A percentile compares a stretch with the other conserved stretches of the same genome.
phyloP scores from a whole-genome alignment of 306 rosid species.

The Alnus glutinosa region DNA sequence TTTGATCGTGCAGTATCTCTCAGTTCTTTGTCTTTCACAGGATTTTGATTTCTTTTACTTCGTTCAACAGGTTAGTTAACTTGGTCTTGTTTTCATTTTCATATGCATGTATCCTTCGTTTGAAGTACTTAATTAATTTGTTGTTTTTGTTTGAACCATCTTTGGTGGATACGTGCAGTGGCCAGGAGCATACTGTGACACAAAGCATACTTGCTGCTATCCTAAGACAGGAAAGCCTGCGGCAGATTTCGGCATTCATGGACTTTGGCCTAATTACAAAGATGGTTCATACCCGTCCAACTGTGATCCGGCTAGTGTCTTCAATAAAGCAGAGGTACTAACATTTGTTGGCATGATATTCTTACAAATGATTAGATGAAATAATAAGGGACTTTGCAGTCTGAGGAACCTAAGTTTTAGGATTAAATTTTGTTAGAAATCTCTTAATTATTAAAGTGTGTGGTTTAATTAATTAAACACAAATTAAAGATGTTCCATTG shows the following conservation, averaged over 20 bases:
- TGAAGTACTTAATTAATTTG: not conserved
- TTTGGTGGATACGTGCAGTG: constrained; percentile 39
- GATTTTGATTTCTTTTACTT: constrained; percentile 87
- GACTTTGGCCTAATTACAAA: constrained; percentile 72
- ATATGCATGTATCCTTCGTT: not conserved
- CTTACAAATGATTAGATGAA: too few species aligned
- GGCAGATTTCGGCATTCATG: constrained; percentile 70
- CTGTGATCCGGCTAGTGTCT: constrained; percentile 65
- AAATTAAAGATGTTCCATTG: too few species aligned
- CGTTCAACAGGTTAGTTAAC: constrained; percentile 57
- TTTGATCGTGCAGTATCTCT: constrained; percentile 47
- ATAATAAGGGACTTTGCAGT: not conserved
- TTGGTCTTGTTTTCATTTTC: not conserved
- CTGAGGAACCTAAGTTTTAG: not conserved
- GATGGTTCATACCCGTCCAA: constrained; percentile 76
- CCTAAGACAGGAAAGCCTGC: constrained; percentile 74
- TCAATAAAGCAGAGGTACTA: constrained; percentile 66
- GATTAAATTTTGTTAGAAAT: not conserved
- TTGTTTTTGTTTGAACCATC: not conserved
- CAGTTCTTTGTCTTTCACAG: constrained; percentile 46
- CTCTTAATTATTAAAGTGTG: too few species aligned
- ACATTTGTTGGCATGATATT: not conserved
- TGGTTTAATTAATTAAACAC: too few species aligned
- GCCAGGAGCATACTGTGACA: constrained; percentile 85
- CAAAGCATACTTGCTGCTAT: constrained; percentile 62